These are phyloP conservation scores for Russula emetica DNA, from an alignment of 768 basidiomycete species.

Conservation along the genomic window DNA sequence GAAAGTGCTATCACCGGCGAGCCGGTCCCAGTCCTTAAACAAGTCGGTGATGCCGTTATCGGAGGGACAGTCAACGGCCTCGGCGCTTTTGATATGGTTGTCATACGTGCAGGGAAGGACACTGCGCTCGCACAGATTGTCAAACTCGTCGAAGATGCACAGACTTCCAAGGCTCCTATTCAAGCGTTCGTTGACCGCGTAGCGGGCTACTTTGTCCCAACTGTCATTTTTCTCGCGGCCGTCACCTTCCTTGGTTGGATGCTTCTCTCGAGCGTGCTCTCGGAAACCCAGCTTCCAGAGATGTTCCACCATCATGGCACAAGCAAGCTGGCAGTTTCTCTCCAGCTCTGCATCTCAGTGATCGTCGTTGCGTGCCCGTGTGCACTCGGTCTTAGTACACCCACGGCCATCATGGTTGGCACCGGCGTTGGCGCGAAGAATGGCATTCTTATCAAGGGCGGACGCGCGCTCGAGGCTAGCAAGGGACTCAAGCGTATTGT, in stretches of 20 bases:
- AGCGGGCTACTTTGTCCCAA: conserved; percentile 93
- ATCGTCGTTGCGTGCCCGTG: conserved; percentile 98
- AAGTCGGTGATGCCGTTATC: conserved; percentile 79
- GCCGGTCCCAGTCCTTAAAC: conserved; percentile 82
- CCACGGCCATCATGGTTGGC: conserved; percentile 99
- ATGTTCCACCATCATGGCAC: conserved; percentile 85
- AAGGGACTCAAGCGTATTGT: conserved; percentile 75
- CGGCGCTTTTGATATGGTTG: conserved; percentile 95
- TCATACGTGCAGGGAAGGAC: conserved; percentile 93
- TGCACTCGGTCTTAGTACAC: conserved; percentile 91
- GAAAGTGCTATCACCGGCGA: conserved; percentile 98
- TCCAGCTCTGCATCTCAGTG: conserved; percentile 97
- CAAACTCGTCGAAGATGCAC: conserved; percentile 93
- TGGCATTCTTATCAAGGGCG: conserved; percentile 97
- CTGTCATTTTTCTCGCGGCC: conserved; percentile 76
- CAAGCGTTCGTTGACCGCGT: conserved; percentile 94
- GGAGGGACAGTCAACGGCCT: conserved; percentile 96
- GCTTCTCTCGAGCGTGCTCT: conserved; percentile 56
- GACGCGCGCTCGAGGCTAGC: conserved; percentile 89
- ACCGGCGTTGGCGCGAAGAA: conserved; percentile 96
- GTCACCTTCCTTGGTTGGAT: conserved; percentile 86
- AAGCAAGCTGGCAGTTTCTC: conserved; percentile 82
- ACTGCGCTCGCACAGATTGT: conserved; percentile 97
- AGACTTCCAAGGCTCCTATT: conserved; percentile 96
- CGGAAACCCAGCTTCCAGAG: conserved; percentile 58